A percentile compares a stretch with the other conserved stretches of the same genome.
Evolutionary conservation across 257 asterid genomes (phyloP).

Genomic region (Orobanche coerulescens): DNA sequence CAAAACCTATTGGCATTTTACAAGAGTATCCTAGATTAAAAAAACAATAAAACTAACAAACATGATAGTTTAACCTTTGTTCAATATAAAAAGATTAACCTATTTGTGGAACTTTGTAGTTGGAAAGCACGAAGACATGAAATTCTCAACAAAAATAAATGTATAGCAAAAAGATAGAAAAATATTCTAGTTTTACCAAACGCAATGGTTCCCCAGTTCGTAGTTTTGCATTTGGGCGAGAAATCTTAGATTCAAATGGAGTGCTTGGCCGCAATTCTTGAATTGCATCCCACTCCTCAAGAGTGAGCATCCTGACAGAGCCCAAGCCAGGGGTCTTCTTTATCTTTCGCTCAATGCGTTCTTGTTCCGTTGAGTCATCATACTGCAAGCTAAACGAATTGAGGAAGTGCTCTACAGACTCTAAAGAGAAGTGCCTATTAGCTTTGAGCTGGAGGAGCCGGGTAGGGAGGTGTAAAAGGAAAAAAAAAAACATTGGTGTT

Average conservation of each 20-base stretch:
- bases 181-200: slow-evolving; percentile 31
- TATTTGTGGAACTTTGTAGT: too few species aligned
- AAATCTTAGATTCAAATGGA: slow-evolving; percentile 75
- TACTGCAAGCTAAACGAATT: slow-evolving; percentile 40
- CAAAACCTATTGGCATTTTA: neutral
- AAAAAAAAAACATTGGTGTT: too few species aligned
- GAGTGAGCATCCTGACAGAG: slow-evolving; percentile 78
- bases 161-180: neutral
- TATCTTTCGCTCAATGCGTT: slow-evolving; percentile 60
- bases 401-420: neutral
- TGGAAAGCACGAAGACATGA: too few species aligned
- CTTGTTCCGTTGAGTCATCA: slow-evolving; percentile 70
- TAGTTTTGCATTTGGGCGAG: slow-evolving; percentile 64
- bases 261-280: slow-evolving; percentile 75
- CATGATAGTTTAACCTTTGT: neutral
- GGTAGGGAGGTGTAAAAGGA: too few species aligned
- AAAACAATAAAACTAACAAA: neutral
- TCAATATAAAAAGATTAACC: too few species aligned
- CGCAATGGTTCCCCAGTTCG: slow-evolving; percentile 49
- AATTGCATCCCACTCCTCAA: slow-evolving; percentile 84
- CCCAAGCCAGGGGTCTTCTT: slow-evolving; percentile 92
- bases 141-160: neutral
- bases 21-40: neutral
- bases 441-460: neutral
- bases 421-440: neutral